phyloP scores from a whole-genome alignment of 148 eudicot genomes.

The Arbutus unedo region DNA sequence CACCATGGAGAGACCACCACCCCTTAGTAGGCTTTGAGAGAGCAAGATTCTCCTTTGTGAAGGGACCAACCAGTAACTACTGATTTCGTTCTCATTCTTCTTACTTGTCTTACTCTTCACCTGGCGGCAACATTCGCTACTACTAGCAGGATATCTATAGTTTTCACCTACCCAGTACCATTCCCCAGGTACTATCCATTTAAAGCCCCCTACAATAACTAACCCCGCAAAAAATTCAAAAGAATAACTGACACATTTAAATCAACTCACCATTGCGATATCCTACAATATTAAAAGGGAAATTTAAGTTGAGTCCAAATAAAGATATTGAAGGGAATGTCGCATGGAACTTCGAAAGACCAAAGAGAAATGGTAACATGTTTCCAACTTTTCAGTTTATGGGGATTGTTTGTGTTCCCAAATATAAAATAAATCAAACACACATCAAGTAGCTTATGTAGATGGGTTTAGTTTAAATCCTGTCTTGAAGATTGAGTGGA shows the following conservation, averaged over 20 bases:
- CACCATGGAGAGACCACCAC: background rate
- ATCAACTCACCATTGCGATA: background rate
- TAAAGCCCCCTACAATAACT: background rate
- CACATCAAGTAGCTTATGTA: background rate
- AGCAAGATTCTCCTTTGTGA: background rate
- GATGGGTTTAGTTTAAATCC: background rate
- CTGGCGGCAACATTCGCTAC: background rate
- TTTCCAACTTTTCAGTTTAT: background rate
- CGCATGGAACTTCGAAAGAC: background rate
- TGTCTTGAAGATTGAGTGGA: background rate
- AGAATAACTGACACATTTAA: background rate
- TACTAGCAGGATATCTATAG: background rate
- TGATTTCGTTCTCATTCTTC: background rate
- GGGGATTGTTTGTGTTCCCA: background rate
- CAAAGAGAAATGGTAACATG: background rate
- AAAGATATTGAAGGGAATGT: conserved; percentile 1
- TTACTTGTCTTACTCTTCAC: background rate
- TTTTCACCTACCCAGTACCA: background rate
- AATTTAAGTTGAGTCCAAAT: background rate
- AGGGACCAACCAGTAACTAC: background rate
- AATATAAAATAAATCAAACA: background rate
- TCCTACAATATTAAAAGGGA: background rate
- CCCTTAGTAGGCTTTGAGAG: background rate
- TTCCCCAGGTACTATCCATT: background rate
- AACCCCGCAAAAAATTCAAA: background rate